Evolutionary conservation across 176 grass and related monocot species (phyloP), one percentile per base, ranked within the genome.

Genomic region (Zoysia japonica): DNA sequence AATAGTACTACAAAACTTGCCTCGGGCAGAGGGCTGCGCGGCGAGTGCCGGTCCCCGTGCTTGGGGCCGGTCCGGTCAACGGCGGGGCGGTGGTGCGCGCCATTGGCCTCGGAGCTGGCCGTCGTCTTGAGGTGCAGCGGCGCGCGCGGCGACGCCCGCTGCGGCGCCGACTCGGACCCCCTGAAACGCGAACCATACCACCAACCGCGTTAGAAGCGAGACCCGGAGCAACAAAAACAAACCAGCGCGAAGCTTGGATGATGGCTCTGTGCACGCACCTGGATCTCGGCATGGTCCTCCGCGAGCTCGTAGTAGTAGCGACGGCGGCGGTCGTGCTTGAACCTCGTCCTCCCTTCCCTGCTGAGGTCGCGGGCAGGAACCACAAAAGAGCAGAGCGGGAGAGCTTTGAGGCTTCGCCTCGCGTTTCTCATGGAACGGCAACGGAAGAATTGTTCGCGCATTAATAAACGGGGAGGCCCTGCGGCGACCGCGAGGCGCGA

Each of bases 101-200:
- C 92, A 47, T 99, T 95, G 51, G 92, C 74, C 0, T 93, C 95
- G 1, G 89, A 94, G 85, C 65, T 85, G 0, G 81, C 83, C 12
- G 92, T 89, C 46, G 88, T 88, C 84, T 93, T 93, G 65, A 99
- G 86, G 78, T 96, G 90, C 56, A 99, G 90, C 63, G 96, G 90
- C 60, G 78, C 90, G 41, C 96, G 92, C 70, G 92, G 88, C 12
- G 88, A 86, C 83, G 49, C 54, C 56, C 96, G 85, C 77, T 86
- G 92, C 35, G 92, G 82, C 81, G 80, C 77, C 81, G 75, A 67
- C 55, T 98, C 96, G 11, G 86, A 85, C n/a, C 88, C 96, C 81
- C 96, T 95, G 86, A 53, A 43, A 76, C 43, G 11, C n/a, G 28
- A 28, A 28, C 28, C 28, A 28, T 28, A 28, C 12, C 12, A 12